Conservation (phyloP, 257 asterid genomes). For the Verbascum thapsus region DNA sequence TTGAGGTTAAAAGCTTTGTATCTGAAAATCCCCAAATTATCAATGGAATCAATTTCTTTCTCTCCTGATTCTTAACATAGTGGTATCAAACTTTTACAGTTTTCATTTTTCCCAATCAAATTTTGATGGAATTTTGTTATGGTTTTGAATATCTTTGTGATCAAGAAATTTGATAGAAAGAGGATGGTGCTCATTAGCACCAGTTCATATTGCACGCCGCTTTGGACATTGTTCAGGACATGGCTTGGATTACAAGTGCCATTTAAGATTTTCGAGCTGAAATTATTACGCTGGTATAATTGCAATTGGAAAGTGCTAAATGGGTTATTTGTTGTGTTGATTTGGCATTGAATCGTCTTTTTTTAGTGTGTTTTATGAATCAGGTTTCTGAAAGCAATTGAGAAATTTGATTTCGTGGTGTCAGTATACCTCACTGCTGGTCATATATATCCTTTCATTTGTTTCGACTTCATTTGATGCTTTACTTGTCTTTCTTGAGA, state of each 20-base stretch:
- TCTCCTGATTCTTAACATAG: too few species aligned
- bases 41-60: too few species aligned
- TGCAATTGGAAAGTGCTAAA: not conserved
- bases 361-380: slow-evolving; percentile 17
- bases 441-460: slow-evolving; percentile 92
- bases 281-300: not conserved
- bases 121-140: too few species aligned
- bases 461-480: not conserved
- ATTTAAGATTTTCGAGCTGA: slow-evolving; percentile 59
- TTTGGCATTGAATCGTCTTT: slow-evolving; percentile 17
- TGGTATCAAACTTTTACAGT: too few species aligned
- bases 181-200: slow-evolving; percentile 96
- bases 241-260: slow-evolving; percentile 97
- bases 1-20: too few species aligned
- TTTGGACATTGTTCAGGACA: slow-evolving; percentile 90
- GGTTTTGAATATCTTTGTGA: too few species aligned
- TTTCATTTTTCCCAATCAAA: too few species aligned
- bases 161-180: too few species aligned
- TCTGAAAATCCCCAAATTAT: too few species aligned
- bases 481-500: slow-evolving; percentile 2
- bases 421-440: slow-evolving; percentile 96
- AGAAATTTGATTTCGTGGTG: slow-evolving; percentile 92
- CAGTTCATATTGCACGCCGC: slow-evolving; percentile 97
- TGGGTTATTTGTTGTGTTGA: not conserved
- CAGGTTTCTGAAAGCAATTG: slow-evolving; percentile 87